Conservation (phyloP, 2,329 filamentous ascomycete genomes). For the Mycogone perniciosa region DNA sequence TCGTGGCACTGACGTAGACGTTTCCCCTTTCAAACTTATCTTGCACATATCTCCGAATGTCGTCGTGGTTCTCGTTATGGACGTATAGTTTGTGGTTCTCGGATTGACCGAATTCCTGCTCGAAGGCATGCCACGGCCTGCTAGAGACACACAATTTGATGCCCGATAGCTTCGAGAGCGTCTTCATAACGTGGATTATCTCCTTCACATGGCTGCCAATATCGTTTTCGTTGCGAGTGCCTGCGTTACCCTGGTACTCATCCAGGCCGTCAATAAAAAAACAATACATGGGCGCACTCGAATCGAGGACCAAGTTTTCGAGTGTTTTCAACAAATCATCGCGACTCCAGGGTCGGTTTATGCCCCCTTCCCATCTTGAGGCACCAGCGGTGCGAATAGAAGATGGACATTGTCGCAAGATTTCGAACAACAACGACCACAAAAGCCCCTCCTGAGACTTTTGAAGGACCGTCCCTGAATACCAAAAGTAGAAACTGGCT, state of each 20-base stretch:
- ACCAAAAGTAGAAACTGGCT: conserved; percentile 32
- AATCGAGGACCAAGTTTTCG: background rate
- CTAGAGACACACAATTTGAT: conserved; percentile 28
- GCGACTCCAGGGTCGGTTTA: background rate
- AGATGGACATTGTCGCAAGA: conserved; percentile 16
- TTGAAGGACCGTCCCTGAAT: conserved; percentile 24
- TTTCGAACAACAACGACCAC: conserved; percentile 25
- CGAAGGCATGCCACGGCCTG: conserved; percentile 21
- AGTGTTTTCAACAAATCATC: background rate
- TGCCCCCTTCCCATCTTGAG: background rate
- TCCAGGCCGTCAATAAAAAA: conserved; percentile 23
- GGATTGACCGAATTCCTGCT: conserved; percentile 9
- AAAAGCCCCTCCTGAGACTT: conserved; percentile 30
- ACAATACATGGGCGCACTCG: conserved; percentile 6
- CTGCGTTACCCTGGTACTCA: conserved; percentile 15
- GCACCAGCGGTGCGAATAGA: conserved; percentile 10
- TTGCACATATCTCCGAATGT: conserved; percentile 4
- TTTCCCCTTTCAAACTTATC: background rate
- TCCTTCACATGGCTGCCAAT: background rate
- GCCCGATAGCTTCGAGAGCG: background rate
- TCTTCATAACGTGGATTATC: conserved; percentile 6
- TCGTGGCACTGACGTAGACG: too few species aligned
- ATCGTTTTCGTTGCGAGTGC: background rate
- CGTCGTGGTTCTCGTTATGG: conserved; percentile 3
- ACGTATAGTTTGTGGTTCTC: background rate